phyloP scores from a whole-genome alignment of 345 rosid species.

The Bruguiera sexangula region DNA sequence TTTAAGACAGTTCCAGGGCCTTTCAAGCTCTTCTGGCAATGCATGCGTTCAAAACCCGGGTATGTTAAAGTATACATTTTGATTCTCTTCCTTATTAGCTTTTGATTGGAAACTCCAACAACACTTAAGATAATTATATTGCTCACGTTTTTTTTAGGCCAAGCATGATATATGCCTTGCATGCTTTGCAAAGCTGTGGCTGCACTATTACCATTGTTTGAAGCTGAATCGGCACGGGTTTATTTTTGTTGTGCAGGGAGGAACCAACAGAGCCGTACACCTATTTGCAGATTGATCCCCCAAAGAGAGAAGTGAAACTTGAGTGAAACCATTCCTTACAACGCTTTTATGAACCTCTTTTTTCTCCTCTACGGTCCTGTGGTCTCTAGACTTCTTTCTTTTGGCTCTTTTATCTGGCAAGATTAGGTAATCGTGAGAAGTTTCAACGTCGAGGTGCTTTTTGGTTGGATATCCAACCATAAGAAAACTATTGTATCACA shows the following conservation, averaged over 20 bases:
- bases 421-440: too few relatives aligned
- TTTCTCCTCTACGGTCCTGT: background rate
- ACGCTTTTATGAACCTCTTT: background rate
- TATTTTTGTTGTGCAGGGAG: constrained; percentile 54
- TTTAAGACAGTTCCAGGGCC: constrained; percentile 98
- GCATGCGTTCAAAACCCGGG: constrained; percentile 99
- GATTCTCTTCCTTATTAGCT: background rate
- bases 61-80: constrained; percentile 24
- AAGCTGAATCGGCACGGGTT: background rate
- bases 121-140: background rate
- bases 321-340: constrained; percentile 30
- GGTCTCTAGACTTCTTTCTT: background rate
- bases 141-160: background rate
- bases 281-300: constrained; percentile 79
- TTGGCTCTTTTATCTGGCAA: background rate
- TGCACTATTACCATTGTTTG: too few relatives aligned
- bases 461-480: too few relatives aligned
- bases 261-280: constrained; percentile 87
- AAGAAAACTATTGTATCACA: too few relatives aligned
- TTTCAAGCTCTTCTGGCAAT: constrained; percentile 80
- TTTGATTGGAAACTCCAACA: background rate
- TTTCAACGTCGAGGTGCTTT: too few relatives aligned
- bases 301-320: constrained; percentile 60
- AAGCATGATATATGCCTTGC: background rate
- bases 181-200: background rate